These are phyloP conservation scores for Mortierella sp. DNA, from an alignment of 371 early-diverging fungal genomes.

Conservation along the genomic window DNA sequence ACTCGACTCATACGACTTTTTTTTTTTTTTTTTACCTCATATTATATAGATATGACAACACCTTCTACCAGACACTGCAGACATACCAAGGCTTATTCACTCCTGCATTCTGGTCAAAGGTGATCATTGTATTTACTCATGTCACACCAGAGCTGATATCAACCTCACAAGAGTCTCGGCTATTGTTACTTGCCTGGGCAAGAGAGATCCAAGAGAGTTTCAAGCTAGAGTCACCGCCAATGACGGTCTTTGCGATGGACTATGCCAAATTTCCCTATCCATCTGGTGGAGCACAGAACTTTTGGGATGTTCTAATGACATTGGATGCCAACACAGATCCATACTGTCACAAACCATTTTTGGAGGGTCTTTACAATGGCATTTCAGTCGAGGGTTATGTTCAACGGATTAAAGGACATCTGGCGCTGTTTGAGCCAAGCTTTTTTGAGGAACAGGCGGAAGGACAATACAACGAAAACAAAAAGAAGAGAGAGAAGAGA, in stretches of 20 bases:
- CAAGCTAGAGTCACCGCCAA: slow-evolving; percentile 37
- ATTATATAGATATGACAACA: slow-evolving; percentile 48
- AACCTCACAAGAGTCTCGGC: slow-evolving; percentile 23
- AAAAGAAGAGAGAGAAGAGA: slow-evolving; percentile 38
- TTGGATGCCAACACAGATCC: slow-evolving; percentile 51
- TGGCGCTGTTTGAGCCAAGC: slow-evolving; percentile 47
- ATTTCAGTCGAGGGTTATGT: slow-evolving; percentile 50
- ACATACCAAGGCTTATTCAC: slow-evolving; percentile 47
- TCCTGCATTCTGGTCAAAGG: slow-evolving; percentile 53
- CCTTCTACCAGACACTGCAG: slow-evolving; percentile 48
- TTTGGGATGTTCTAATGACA: slow-evolving; percentile 53
- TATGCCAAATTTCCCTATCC: slow-evolving; percentile 52
- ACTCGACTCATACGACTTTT: background rate
- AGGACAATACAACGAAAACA: slow-evolving; percentile 46
- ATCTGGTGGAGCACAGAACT: slow-evolving; percentile 45
- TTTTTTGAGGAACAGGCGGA: slow-evolving; percentile 56
- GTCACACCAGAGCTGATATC: slow-evolving; percentile 48
- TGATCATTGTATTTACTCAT: slow-evolving; percentile 52
- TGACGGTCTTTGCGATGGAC: slow-evolving; percentile 52
- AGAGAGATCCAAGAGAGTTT: slow-evolving; percentile 53
- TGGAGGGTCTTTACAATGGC: slow-evolving; percentile 47
- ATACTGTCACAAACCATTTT: slow-evolving; percentile 48
- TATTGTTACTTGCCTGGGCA: slow-evolving; percentile 42
- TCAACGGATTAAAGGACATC: slow-evolving; percentile 49
- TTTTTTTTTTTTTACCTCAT: background rate